phyloP scores from a whole-genome alignment of 495 filamentous ascomycete species.

The Aspergillus steynii region DNA sequence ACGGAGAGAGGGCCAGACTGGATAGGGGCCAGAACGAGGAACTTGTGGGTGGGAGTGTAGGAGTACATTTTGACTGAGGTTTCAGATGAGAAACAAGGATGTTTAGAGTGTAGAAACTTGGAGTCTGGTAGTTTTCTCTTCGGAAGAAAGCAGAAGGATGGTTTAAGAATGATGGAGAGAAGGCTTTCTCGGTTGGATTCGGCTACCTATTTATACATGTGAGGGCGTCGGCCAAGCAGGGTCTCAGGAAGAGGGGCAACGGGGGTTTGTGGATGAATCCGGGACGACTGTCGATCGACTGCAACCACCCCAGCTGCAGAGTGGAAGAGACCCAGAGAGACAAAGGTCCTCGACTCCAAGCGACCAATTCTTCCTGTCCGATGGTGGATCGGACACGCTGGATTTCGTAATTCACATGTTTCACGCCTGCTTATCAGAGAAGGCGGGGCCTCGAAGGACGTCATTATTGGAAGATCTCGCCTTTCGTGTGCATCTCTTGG shows the following conservation, averaged over 20 bases:
- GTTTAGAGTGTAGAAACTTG: conserved; percentile 1
- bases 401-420: conserved; percentile 24
- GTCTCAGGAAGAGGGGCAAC: conserved; percentile 29
- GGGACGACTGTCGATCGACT: conserved; percentile 33
- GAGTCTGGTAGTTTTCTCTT: conserved; percentile 6
- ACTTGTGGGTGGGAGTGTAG: conserved; percentile 35
- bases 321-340: conserved; percentile 18
- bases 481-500: conserved; percentile 20
- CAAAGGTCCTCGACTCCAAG: conserved; percentile 17
- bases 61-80: conserved; percentile 37
- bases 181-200: conserved; percentile 22
- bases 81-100: conserved; percentile 9
- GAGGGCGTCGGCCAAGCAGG: conserved; percentile 21
- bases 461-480: conserved; percentile 21
- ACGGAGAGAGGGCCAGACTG: conserved; percentile 35
- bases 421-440: conserved; percentile 14
- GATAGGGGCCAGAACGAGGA: conserved; percentile 43
- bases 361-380: conserved; percentile 24
- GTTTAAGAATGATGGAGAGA: conserved; percentile 1
- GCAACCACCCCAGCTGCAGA: conserved; percentile 28
- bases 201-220: conserved; percentile 37
- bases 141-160: conserved; percentile 5
- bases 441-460: conserved; percentile 19
- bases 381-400: conserved; percentile 24
- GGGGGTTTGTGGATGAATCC: conserved; percentile 26